These are phyloP conservation scores for Xylaria longipes DNA, from an alignment of 495 filamentous ascomycete species.

Conservation along the genomic window DNA sequence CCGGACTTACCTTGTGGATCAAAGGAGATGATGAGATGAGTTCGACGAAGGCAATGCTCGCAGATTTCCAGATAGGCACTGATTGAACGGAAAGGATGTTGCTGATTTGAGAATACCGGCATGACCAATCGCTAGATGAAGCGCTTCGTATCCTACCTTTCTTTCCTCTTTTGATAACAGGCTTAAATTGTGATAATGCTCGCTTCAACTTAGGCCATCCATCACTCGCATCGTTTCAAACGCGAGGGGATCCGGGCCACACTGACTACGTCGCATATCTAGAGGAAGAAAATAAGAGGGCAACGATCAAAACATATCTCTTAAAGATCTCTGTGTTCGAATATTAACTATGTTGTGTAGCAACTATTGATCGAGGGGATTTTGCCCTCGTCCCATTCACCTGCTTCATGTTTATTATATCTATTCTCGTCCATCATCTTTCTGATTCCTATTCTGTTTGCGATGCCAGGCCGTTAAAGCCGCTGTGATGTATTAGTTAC, in stretches of 20 bases:
- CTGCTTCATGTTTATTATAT: no score
- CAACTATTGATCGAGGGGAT: no score
- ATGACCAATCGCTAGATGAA: neutral
- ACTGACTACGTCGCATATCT: neutral
- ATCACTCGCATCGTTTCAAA: neutral
- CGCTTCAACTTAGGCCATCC: neutral
- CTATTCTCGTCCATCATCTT: neutral
- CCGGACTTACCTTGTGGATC: neutral
- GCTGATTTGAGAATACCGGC: neutral
- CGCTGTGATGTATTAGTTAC: neutral
- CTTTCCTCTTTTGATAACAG: neutral
- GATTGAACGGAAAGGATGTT: neutral
- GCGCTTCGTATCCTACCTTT: neutral
- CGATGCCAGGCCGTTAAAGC: neutral
- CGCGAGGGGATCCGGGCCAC: neutral
- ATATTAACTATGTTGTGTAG: neutral
- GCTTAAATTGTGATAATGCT: neutral
- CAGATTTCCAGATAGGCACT: constrained; percentile 7
- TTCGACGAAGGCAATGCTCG: neutral
- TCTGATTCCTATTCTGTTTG: neutral
- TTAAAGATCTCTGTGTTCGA: neutral
- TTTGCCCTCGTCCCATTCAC: no score
- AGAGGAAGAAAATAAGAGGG: neutral
- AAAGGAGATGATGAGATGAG: neutral
- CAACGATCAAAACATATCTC: neutral